Percentiles rank a stretch among this genome's conserved stretches.
Conservation (phyloP, 2,329 filamentous ascomycete genomes). For the Trichoderma sp. region DNA sequence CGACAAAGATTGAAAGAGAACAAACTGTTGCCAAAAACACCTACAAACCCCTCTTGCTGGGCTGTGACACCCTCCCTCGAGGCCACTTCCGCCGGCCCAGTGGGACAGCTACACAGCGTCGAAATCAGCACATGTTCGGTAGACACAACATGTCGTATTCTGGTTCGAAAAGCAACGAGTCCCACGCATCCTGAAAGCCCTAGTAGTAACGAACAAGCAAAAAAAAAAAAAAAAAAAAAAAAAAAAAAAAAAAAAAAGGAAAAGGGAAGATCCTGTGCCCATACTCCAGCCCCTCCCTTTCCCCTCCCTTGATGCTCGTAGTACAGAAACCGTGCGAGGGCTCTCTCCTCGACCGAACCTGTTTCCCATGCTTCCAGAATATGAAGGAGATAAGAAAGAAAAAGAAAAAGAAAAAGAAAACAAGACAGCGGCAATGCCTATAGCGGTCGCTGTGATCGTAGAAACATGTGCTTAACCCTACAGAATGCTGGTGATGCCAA, state of each 20-base stretch:
- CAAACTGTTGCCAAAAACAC: no score
- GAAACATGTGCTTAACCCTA: conserved; percentile 1
- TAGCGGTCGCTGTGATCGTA: neutral
- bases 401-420: neutral
- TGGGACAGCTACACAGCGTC: conserved; percentile 1
- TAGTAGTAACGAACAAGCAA: neutral
- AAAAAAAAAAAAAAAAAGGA: neutral
- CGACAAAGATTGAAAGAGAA: no score
- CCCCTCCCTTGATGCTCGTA: neutral
- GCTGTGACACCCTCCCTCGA: neutral
- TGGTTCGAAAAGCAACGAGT: neutral
- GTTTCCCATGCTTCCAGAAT: neutral
- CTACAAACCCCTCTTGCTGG: neutral
- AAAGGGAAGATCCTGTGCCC: neutral
- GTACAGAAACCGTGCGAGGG: conserved; percentile 4
- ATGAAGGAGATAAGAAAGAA: neutral
- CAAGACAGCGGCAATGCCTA: neutral
- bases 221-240: neutral
- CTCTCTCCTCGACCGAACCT: neutral
- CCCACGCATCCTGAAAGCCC: neutral
- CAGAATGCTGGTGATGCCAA: conserved; percentile 20
- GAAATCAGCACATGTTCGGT: neutral
- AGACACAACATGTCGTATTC: conserved; percentile 23
- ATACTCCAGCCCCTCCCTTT: neutral
- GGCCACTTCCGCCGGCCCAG: neutral